A percentile compares a stretch with the other conserved stretches of the same genome.
These are phyloP conservation scores for Lentinula sp. DNA, from an alignment of 768 basidiomycete genomes.

Conservation along the genomic window DNA sequence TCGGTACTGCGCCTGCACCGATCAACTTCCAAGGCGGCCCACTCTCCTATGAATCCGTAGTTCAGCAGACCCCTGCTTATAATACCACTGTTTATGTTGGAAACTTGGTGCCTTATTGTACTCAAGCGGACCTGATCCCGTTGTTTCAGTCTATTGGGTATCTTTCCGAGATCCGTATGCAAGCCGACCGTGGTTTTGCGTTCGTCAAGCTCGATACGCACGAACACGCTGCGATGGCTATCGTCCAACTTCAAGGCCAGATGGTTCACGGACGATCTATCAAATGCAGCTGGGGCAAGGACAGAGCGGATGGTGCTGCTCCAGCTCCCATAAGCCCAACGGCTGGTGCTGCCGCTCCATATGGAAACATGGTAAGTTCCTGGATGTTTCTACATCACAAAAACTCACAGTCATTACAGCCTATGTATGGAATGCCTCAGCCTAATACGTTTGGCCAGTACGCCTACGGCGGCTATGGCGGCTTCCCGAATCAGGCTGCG, in stretches of 20 bases:
- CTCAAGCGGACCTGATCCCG: constrained; percentile 95
- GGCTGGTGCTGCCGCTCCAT: constrained; percentile 52
- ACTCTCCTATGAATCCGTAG: constrained; percentile 88
- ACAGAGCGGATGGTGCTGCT: constrained; percentile 69
- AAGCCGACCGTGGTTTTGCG: constrained; percentile 97
- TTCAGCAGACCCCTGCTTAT: constrained; percentile 87
- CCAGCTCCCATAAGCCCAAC: constrained; percentile 60
- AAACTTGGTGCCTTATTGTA: constrained; percentile 95
- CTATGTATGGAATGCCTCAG: constrained; percentile 89
- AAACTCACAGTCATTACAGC: constrained; percentile 33
- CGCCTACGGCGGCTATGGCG: constrained; percentile 68
- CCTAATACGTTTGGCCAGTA: constrained; percentile 75
- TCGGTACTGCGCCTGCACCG: constrained; percentile 72
- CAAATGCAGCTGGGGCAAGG: constrained; percentile 99
- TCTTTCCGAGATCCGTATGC: constrained; percentile 98
- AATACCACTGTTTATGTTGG: constrained; percentile 98
- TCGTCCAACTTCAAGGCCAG: constrained; percentile 93
- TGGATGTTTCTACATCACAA: constrained; percentile 1
- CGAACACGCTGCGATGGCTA: constrained; percentile 97
- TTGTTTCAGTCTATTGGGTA: constrained; percentile 99
- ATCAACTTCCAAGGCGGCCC: constrained; percentile 90
- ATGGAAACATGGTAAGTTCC: constrained; percentile 70
- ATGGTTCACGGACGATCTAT: constrained; percentile 96
- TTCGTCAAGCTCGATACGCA: constrained; percentile 99
- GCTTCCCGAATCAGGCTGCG: constrained; percentile 56